Evolutionary conservation across 2,329 filamentous ascomycete species (phyloP), one percentile per base, ranked within the genome.

Genomic region (Fusarium napiforme): DNA sequence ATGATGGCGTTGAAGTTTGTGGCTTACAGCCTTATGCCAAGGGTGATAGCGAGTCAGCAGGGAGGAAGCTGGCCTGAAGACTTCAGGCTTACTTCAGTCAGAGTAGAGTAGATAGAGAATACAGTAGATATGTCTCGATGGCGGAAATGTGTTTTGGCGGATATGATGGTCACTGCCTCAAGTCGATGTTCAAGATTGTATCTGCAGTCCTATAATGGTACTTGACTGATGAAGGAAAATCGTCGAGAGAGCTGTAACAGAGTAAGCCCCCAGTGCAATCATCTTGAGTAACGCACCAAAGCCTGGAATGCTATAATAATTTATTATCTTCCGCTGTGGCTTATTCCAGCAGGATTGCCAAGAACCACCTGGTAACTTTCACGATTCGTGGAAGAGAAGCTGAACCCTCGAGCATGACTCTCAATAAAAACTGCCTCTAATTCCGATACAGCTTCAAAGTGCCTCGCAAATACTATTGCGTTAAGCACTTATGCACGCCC

Each of bases 381-480:
- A n/a, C 52, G 52, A 59, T 23, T 63, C 42, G 23, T 26, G 30
- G 9, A 11, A 21, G 32, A 26, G 7, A 8, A n/a, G 43, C 11
- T 32, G 21, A 39, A 18, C 32, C 11, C 18, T 32, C 6, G 1
- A 19, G 3, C 15, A 61, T 61, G 49, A 63, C 60, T 40, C 40
- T n/a, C 14, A 28, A 2, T 4, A 39, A 2, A 3, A 18, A 14
- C 9, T 18, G 1, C 11, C 4, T 3, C 16, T 15, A 1, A 4
- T 15, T 14, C 11, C 10, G 28, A 8, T 16, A 4, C 21, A 11
- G n/a, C 7, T 4, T 11, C 2, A 11, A 2, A 37, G 7, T 8
- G 8, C 0, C n/a, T 5, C 6, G 9, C 5, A n/a, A 6, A 9
- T 36, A 2, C 8, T 5, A 23, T 19, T 19, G 2, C 4, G 5